Base-by-base conservation (phyloP, 108 stramenopile species). In the Nannochloropsis salina region DNA sequence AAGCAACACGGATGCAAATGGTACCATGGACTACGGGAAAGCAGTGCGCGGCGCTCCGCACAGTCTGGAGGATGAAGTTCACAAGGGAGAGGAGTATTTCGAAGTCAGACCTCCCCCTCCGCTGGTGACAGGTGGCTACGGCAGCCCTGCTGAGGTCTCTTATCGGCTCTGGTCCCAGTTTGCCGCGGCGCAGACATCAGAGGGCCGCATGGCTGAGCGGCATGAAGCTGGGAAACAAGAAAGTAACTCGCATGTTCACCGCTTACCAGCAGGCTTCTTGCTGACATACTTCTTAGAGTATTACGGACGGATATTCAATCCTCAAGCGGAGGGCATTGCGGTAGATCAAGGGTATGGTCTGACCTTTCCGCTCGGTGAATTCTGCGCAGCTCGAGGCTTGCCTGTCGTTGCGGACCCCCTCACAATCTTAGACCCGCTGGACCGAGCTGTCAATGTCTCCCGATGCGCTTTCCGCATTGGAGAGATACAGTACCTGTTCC, bases 371-470 rank as follows among this genome's bases (percentile, higher is more conserved):
- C 20, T 81, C 22, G 40, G 11, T 11, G 80, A 81, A 11, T 81
- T 81, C 31, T 81, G 21, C 22, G 22, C 5, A 40, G 9, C 21
- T n/a, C 31, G 40, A 40, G 21, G 80, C 31, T 81, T 81, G 80
- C 80, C 87, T n/a, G 87, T 88, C 11, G 84, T 88, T 83, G 87
- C 83, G 4, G 87, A 83, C 40, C 87, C 83, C 44, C 80, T 88
- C 31, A 84, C 84, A 11, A 88, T 88, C n/a, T 80, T 84, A 9
- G 88, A 88, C 82, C 88, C 88, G 2, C 43, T 85, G 47, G 88
- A 85, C 81, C 84, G 51, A 47, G 84, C 43, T 1, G 84, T 82
- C 43, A 88, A 88, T 51, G 84, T 88, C 44, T 80, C 84, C 4
- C 45, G 84, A 41, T 84, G 88, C 40, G 84, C 84, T 22, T 88